These are phyloP conservation scores for Cubamyces sp. DNA, from an alignment of 768 basidiomycete species.

Conservation along the genomic window DNA sequence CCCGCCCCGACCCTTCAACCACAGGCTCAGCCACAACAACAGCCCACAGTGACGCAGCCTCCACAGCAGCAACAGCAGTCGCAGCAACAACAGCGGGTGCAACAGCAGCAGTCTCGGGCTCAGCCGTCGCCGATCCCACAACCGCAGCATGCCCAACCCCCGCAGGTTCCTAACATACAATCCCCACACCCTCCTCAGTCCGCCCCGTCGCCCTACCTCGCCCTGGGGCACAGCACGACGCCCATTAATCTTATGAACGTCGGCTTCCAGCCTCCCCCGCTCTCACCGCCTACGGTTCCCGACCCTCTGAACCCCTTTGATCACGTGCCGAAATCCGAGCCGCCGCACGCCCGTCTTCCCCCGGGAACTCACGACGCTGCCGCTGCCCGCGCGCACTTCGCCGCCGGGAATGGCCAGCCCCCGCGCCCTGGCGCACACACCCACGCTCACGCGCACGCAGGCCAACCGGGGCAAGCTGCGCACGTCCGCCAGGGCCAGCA, in stretches of 20 bases:
- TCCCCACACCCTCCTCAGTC: conserved; percentile 30
- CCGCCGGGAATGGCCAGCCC: conserved; percentile 24
- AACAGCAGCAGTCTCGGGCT: conserved; percentile 17
- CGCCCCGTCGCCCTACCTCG: conserved; percentile 33
- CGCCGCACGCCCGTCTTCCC: conserved; percentile 18
- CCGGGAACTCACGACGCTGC: conserved; percentile 25
- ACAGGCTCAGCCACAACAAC: conserved; percentile 27
- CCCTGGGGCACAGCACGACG: conserved; percentile 27
- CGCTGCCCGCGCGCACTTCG: conserved; percentile 16
- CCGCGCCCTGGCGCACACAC: conserved; percentile 26
- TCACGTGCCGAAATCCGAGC: conserved; percentile 15
- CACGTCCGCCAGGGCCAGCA: conserved; percentile 15
- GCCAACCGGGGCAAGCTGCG: conserved; percentile 9
- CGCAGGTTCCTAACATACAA: conserved; percentile 27
- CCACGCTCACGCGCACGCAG: conserved; percentile 13
- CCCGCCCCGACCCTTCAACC: conserved; percentile 20
- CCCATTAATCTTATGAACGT: conserved; percentile 36
- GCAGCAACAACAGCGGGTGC: conserved; percentile 16
- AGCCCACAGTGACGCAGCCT: conserved; percentile 14
- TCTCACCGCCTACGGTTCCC: conserved; percentile 27
- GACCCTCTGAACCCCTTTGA: conserved; percentile 26
- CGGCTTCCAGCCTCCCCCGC: conserved; percentile 35
- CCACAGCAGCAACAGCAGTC: conserved; percentile 5
- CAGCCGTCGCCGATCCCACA: conserved; percentile 27
- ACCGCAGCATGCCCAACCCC: conserved; percentile 27